Conservation (phyloP, 192 early-diverging fungal species). For the Chytriomyces confervae region DNA sequence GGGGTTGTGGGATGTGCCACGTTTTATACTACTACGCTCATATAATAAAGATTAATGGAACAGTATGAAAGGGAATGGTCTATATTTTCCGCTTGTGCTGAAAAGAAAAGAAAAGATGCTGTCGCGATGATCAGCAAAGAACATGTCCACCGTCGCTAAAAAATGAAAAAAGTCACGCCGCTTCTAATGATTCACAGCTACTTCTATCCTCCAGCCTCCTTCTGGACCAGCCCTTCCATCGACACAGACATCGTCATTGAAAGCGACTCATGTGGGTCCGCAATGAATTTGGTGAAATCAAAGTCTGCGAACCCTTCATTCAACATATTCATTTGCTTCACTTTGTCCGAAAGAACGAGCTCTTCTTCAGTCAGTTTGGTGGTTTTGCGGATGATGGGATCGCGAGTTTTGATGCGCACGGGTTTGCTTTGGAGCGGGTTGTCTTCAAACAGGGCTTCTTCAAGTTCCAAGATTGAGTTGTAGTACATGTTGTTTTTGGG, state of each 20-base stretch:
- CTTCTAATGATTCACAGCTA: too few relatives aligned
- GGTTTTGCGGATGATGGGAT: background rate
- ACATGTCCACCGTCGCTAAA: too few relatives aligned
- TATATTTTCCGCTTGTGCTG: too few relatives aligned
- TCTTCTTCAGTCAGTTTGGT: background rate
- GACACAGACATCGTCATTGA: too few relatives aligned
- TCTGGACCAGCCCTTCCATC: too few relatives aligned
- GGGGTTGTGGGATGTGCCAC: too few relatives aligned
- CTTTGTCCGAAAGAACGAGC: background rate
- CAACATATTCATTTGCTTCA: background rate
- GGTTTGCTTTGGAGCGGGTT: slow-evolving; percentile 67
- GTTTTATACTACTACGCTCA: too few relatives aligned
- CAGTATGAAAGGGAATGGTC: background rate
- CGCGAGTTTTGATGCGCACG: slow-evolving; percentile 42
- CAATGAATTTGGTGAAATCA: slow-evolving; percentile 17
- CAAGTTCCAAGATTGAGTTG: slow-evolving; percentile 77
- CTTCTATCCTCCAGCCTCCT: too few relatives aligned
- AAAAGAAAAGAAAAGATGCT: too few relatives aligned
- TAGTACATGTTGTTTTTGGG: slow-evolving; percentile 61
- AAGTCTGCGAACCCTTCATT: slow-evolving; percentile 19
- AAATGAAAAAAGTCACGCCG: background rate
- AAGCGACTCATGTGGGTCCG: background rate
- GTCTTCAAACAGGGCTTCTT: slow-evolving; percentile 78
- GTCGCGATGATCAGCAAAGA: too few relatives aligned
- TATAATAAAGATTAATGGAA: too few relatives aligned